A percentile compares a stretch with the other conserved stretches of the same genome.
These are phyloP conservation scores for Colletotrichum noveboracense DNA, from an alignment of 2,329 filamentous ascomycete species.

Conservation along the genomic window DNA sequence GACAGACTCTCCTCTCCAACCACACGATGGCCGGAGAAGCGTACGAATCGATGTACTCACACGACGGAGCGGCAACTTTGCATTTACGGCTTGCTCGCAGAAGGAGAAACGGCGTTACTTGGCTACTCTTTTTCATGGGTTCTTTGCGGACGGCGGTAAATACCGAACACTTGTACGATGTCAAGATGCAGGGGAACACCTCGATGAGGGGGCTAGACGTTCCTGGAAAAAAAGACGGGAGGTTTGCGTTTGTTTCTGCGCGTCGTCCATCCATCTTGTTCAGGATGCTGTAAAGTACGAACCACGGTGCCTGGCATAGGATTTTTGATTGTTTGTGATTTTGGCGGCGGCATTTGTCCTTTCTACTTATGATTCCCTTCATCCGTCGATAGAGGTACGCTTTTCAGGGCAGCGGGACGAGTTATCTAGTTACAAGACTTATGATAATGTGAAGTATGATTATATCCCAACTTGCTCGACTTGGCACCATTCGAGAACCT, in stretches of 20 bases:
- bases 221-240: background rate
- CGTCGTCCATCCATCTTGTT: slow-evolving; percentile 1
- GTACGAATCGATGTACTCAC: background rate
- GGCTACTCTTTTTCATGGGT: background rate
- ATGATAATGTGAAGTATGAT: background rate
- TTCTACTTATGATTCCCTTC: slow-evolving; percentile 5
- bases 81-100: background rate
- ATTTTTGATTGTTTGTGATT: background rate
- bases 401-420: background rate
- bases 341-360: background rate
- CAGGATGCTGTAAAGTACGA: slow-evolving; percentile 9
- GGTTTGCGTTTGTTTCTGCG: slow-evolving; percentile 2
- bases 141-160: background rate
- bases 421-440: background rate
- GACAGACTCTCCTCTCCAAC: background rate
- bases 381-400: background rate
- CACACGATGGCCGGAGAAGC: background rate
- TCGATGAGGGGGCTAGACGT: background rate
- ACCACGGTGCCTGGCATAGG: background rate
- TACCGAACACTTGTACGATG: slow-evolving; percentile 10
- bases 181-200: background rate
- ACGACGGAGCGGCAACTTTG: background rate
- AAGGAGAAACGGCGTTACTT: background rate
- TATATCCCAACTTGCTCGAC: background rate
- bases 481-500: background rate